phyloP scores from a whole-genome alignment of 2,329 filamentous ascomycete genomes.

The Exophiala viscosa region DNA sequence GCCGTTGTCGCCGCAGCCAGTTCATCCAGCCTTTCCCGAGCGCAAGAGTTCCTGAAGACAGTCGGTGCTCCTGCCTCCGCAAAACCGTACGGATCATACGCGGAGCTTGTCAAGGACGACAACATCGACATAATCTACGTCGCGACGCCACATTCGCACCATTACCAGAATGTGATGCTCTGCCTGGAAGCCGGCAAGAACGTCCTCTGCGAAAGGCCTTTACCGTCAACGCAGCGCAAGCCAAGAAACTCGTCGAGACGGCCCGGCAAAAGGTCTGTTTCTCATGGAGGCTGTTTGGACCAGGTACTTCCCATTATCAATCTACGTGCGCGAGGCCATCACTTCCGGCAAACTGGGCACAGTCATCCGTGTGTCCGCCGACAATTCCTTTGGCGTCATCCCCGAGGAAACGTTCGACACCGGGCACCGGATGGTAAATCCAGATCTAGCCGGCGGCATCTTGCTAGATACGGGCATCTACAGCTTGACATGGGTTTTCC shows the following conservation, averaged over 20 bases:
- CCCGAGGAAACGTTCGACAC: conserved; percentile 47
- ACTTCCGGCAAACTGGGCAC: conserved; percentile 51
- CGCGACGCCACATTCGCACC: conserved; percentile 85
- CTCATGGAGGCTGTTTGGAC: conserved; percentile 90
- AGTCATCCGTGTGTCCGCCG: conserved; percentile 47
- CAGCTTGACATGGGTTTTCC: conserved; percentile 82
- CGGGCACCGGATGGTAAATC: conserved; percentile 77
- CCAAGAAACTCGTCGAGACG: conserved; percentile 65
- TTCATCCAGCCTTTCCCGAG: conserved; percentile 65
- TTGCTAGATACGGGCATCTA: conserved; percentile 85
- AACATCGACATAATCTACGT: conserved; percentile 76
- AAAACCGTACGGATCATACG: conserved; percentile 73
- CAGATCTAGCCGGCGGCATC: conserved; percentile 75
- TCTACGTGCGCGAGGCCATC: conserved; percentile 37
- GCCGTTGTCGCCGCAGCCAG: conserved; percentile 78
- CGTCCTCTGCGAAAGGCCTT: conserved; percentile 85
- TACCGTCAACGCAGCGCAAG: conserved; percentile 75
- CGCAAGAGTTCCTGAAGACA: conserved; percentile 67
- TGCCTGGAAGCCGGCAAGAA: conserved; percentile 78
- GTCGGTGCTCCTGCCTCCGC: conserved; percentile 60
- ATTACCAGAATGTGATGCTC: conserved; percentile 85
- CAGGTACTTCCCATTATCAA: conserved; percentile 76
- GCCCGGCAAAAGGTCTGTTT: conserved; percentile 69
- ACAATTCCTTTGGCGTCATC: conserved; percentile 35
- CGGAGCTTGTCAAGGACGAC: conserved; percentile 71